Evolutionary conservation across 495 filamentous ascomycete genomes (phyloP), one percentile per base, ranked within the genome.

Genomic region (Podospora anserina): DNA sequence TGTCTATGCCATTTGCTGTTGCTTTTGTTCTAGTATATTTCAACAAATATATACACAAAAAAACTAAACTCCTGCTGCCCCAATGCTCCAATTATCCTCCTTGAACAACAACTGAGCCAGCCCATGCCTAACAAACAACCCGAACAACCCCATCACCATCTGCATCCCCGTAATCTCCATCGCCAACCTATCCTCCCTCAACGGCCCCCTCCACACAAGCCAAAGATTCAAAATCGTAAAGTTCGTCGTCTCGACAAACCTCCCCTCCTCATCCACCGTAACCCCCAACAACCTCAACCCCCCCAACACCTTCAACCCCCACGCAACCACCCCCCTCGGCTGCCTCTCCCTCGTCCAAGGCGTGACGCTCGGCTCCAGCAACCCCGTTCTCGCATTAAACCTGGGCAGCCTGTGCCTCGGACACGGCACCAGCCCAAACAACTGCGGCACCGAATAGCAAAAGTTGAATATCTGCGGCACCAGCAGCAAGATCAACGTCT

Each of bases 391-490:
- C 15, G 88, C 84, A 74, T 94, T 97, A 83, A 97, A 97, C 56
- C 87, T 87, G 20, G 95, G 95, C 20, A 98, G 82, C 20, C 95
- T 87, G 78, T 99, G 95, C 27, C 95, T 88, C 26, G 96, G 95
- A 74, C 95, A 99, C 2, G 92, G 92, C 44, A 99, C 87, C 16
- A 98, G 66, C 23, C 89, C 88, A 78, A 97, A 95, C 1, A 99
- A 83, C 77, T 99, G 95, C 6, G 95, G 95, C 5, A 85, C 84
- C 23, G 93, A 97, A 79, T 97, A 99, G 65, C 96, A 59, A 75
- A 97, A 98, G 78, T 99, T 99, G 85, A 96, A 92, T 68, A 94
- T 92, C 80, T 99, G 95, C 19, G 95, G 95, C 16, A 98, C 85
- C 71, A 99, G 90, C 1, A 98, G 82, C 63, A 98, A 84, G 53